Percentiles rank a stretch among this genome's conserved stretches.
Conservation (phyloP, 495 filamentous ascomycete species). For the Penicillium verhagenii region DNA sequence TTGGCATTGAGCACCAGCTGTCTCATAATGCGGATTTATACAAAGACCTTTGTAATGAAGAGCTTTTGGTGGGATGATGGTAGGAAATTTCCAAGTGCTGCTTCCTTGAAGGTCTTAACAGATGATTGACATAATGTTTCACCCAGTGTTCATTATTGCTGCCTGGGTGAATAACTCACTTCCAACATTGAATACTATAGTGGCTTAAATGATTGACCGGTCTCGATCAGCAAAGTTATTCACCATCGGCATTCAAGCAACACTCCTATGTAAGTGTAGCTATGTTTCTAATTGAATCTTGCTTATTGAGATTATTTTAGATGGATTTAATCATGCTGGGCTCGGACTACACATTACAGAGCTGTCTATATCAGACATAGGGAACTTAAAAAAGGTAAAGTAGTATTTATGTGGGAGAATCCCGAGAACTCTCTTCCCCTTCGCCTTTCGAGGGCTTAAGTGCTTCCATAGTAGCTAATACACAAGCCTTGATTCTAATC, state of each 20-base stretch:
- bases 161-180: constrained; percentile 1
- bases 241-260: neutral
- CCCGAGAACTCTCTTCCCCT: too few relatives aligned
- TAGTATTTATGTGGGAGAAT: too few relatives aligned
- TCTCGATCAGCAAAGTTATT: neutral
- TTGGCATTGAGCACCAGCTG: constrained; percentile 4
- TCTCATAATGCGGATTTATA: constrained; percentile 4
- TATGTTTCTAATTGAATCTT: neutral
- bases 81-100: neutral
- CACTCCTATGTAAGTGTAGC: neutral
- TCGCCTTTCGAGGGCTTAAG: too few relatives aligned
- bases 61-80: constrained; percentile 13
- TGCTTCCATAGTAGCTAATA: too few relatives aligned
- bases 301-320: neutral
- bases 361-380: neutral
- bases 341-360: neutral
- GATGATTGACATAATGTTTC: neutral
- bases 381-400: neutral
- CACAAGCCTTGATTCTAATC: too few relatives aligned
- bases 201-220: too few relatives aligned
- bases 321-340: neutral
- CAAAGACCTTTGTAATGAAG: constrained; percentile 2
- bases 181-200: too few relatives aligned
- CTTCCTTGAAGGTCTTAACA: neutral
- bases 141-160: neutral